Evolutionary conservation across 176 grass and related monocot species (phyloP).

Genomic region (Musa schizocarpa): DNA sequence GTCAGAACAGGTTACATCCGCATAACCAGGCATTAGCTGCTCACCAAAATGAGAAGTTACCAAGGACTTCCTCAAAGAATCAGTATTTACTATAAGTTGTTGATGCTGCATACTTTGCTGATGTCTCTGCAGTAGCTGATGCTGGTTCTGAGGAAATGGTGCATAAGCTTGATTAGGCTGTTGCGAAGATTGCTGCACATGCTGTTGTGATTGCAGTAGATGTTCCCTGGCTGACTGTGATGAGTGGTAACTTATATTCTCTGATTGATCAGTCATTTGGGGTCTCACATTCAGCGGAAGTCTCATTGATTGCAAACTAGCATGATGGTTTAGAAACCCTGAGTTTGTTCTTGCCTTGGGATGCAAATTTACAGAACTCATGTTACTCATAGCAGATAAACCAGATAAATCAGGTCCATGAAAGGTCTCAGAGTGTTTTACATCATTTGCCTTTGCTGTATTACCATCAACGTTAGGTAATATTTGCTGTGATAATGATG

Average conservation of each 20-base stretch:
- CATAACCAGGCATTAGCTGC: conserved; percentile 8
- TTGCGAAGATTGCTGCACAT: conserved; percentile 53
- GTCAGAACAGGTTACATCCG: background rate
- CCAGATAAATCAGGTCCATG: conserved; percentile 48
- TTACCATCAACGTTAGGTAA: conserved; percentile 23
- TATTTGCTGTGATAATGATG: conserved; percentile 31
- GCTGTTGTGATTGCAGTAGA: conserved; percentile 47
- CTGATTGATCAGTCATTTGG: conserved; percentile 58
- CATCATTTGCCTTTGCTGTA: conserved; percentile 32
- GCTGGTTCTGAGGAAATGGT: conserved; percentile 37
- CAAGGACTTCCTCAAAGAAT: background rate
- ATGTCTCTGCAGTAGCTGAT: conserved; percentile 5
- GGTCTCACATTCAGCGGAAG: conserved; percentile 51
- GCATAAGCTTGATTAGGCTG: conserved; percentile 45
- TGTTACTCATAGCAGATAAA: conserved; percentile 53
- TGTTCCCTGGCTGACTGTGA: conserved; percentile 54
- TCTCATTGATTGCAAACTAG: conserved; percentile 76
- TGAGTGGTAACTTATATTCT: conserved; percentile 71
- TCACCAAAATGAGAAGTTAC: conserved; percentile 4
- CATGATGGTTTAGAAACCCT: conserved; percentile 54
- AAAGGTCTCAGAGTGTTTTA: conserved; percentile 53
- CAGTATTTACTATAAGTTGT: background rate
- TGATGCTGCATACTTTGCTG: background rate
- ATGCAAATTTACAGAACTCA: conserved; percentile 47
- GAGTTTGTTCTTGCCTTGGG: conserved; percentile 62